Evolutionary conservation across 1,284 basidiomycete genomes (phyloP).

Genomic region (Coniferiporia weirii): DNA sequence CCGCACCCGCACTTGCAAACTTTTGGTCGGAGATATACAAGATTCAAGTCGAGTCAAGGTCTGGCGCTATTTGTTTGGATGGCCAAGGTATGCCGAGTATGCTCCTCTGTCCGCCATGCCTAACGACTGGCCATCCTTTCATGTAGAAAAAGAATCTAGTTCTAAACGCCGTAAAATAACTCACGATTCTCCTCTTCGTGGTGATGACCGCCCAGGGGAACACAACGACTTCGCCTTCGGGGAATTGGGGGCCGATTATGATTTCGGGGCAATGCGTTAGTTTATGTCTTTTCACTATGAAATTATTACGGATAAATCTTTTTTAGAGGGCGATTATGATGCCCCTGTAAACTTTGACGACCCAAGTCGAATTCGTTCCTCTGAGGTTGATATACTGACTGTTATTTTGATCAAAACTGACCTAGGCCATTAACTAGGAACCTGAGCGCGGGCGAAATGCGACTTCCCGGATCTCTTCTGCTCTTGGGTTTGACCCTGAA

Average conservation of each 20-base stretch:
- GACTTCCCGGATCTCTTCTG: constrained; percentile 47
- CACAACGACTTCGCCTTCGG: constrained; percentile 1
- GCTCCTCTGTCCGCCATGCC: not conserved
- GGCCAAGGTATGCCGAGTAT: constrained; percentile 28
- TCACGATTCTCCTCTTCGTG: not conserved
- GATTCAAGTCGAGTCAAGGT: constrained; percentile 58
- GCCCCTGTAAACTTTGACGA: constrained; percentile 17
- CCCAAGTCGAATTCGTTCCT: constrained; percentile 46
- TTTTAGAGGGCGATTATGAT: not conserved
- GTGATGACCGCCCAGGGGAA: not conserved
- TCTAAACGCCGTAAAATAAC: constrained; percentile 2
- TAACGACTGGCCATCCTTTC: not conserved
- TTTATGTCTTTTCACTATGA: not conserved
- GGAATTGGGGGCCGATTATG: not conserved
- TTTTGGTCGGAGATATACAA: constrained; percentile 72
- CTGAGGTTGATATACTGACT: constrained; percentile 45
- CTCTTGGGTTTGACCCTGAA: constrained; percentile 37
- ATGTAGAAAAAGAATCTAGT: not conserved
- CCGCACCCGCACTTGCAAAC: constrained; percentile 54
- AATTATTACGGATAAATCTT: not conserved
- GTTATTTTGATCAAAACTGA: not conserved
- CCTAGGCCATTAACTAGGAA: constrained; percentile 41
- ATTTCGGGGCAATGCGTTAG: constrained; percentile 6
- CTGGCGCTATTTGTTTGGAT: constrained; percentile 41
- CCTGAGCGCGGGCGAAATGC: constrained; percentile 66